phyloP scores from a whole-genome alignment of 2,329 filamentous ascomycete species.

The Colletotrichum lindemuthianum region DNA sequence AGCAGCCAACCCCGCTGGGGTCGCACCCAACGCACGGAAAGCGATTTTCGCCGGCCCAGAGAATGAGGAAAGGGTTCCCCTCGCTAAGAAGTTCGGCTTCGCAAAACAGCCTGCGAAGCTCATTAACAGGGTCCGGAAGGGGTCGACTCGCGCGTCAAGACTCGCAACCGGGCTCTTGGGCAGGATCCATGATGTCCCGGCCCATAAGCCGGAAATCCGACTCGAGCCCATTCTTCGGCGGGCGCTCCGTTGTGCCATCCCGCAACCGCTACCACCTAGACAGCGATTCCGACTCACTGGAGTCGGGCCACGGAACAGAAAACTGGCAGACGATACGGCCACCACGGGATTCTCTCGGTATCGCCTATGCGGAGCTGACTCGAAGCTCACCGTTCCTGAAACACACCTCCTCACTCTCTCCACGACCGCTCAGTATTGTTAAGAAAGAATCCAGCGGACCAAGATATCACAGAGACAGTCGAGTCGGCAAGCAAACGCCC shows the following conservation, averaged over 20 bases:
- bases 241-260: conserved; percentile 34
- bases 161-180: conserved; percentile 26
- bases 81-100: conserved; percentile 11
- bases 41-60: conserved; percentile 26
- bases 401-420: conserved; percentile 22
- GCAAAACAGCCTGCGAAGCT: conserved; percentile 20
- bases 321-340: conserved; percentile 30
- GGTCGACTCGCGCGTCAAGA: conserved; percentile 26
- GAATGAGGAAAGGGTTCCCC: conserved; percentile 6
- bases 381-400: conserved; percentile 29
- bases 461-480: conserved; percentile 18
- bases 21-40: conserved; percentile 31
- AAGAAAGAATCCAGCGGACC: conserved; percentile 31
- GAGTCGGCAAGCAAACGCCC: conserved; percentile 25
- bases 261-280: conserved; percentile 29
- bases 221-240: conserved; percentile 36
- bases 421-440: conserved; percentile 33
- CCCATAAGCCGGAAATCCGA: conserved; percentile 36
- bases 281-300: conserved; percentile 29
- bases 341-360: conserved; percentile 30
- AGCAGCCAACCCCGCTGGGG: conserved; percentile 26
- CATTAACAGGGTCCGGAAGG: conserved; percentile 22
- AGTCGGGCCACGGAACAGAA: conserved; percentile 20
- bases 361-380: conserved; percentile 33
- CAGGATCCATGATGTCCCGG: conserved; percentile 24